Evolutionary conservation across 306 rosid genomes (phyloP).

Genomic region (Quercus engelmannii): DNA sequence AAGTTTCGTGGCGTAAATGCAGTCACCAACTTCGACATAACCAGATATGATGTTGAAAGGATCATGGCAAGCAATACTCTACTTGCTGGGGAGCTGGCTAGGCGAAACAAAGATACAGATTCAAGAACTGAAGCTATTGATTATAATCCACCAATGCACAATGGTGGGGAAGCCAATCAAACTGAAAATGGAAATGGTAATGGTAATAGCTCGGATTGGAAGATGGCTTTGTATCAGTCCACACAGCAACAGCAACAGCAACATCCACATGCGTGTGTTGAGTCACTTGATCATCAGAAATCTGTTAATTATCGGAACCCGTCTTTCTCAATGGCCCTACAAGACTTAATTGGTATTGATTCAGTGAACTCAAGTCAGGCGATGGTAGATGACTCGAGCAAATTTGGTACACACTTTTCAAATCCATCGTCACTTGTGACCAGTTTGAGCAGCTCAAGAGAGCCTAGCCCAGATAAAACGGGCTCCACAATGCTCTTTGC

Average conservation of each 20-base stretch:
- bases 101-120: conserved; percentile 50
- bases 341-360: conserved; percentile 61
- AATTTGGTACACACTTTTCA: conserved; percentile 55
- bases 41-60: conserved; percentile 81
- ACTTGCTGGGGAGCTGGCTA: conserved; percentile 74
- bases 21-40: conserved; percentile 84
- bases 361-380: conserved; percentile 32
- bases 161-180: conserved; percentile 27
- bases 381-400: conserved; percentile 35
- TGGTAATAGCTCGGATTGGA: conserved; percentile 50
- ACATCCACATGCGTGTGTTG: conserved; percentile 28
- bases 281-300: conserved; percentile 35
- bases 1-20: conserved; percentile 91
- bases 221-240: conserved; percentile 37
- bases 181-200: conserved; percentile 21
- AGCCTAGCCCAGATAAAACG: conserved; percentile 75
- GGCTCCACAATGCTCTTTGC: conserved; percentile 47
- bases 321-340: conserved; percentile 51
- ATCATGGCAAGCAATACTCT: conserved; percentile 87
- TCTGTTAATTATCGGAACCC: conserved; percentile 43
- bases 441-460: conserved; percentile 79
- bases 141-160: conserved; percentile 24
- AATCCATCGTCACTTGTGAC: conserved; percentile 77
- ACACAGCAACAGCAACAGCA: conserved; percentile 22
- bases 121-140: conserved; percentile 35